Conservation (phyloP, 2,329 filamentous ascomycete species). For the Cordyceps cicadae region DNA sequence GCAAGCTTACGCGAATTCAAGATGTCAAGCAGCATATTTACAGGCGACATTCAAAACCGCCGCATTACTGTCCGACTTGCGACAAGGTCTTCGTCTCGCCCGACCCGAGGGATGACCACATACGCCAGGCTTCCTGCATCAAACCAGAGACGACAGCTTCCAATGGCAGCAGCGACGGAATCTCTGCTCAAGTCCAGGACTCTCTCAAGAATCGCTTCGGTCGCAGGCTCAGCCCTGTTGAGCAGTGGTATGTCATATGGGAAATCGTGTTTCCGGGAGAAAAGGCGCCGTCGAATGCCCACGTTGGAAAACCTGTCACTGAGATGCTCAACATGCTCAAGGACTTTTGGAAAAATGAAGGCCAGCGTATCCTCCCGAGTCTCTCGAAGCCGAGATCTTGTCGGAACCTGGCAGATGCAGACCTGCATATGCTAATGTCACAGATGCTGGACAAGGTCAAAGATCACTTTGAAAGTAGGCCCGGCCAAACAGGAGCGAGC, state of each 20-base stretch:
- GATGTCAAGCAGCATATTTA: conserved; percentile 17
- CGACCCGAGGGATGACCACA: conserved; percentile 9
- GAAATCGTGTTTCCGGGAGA: conserved; percentile 12
- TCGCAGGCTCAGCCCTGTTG: background rate
- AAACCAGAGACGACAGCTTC: background rate
- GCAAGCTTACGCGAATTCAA: conserved; percentile 14
- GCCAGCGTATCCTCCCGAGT: background rate
- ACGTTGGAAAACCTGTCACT: conserved; percentile 10
- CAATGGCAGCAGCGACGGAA: background rate
- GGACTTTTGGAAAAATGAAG: conserved; percentile 10
- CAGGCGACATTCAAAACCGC: conserved; percentile 11
- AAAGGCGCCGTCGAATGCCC: background rate
- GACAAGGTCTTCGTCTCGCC: background rate
- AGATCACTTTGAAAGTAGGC: background rate
- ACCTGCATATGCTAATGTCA: background rate
- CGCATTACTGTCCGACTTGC: conserved; percentile 13
- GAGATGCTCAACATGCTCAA: conserved; percentile 14
- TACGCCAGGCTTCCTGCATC: background rate
- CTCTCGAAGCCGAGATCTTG: background rate
- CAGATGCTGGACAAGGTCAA: conserved; percentile 7
- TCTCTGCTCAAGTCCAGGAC: conserved; percentile 9
- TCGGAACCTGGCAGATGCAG: background rate
- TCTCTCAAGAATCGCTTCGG: conserved; percentile 10
- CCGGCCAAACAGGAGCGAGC: background rate
- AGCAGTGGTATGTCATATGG: conserved; percentile 17